Evolutionary conservation across 2,329 filamentous ascomycete species (phyloP), one percentile per base, ranked within the genome.

Genomic region (Volutella citrinella): DNA sequence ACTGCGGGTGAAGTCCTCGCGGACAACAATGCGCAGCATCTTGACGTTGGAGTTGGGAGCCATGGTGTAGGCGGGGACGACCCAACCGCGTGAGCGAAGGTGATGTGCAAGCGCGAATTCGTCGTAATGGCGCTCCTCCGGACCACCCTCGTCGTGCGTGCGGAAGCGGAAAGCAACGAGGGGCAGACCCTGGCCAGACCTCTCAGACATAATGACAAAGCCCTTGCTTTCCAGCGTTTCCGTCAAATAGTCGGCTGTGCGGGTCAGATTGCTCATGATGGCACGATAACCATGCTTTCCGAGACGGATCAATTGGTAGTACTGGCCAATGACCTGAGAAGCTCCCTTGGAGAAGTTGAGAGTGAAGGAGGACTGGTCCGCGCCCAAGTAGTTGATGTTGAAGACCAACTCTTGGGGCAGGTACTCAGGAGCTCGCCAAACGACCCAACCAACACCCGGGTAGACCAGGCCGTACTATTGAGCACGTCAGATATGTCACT

Each of bases 351-450:
- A 94, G 72, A 97, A 97, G 73, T 97, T 97, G 40, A 97, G 80
- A 0, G 91, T 96, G 68, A 96, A 96, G 4, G 88, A 95, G 3
- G 89, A 84, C 61, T 97, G 91, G 57, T 96, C 88, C 10, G 91
- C 90, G 30, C 91, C 91, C 6, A 96, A 83, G 67, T 97, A 97
- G 75, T 96, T 96, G 76, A 97, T 96, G 74, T 95, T 96, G 78
- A 97, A 97, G 53, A 97, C 88, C 15, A 96, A 81, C 55, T 96
- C 90, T 57, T 91, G 76, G 7, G 91, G 91, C 4, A 95, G 76
- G 64, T 74, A 93, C 60, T 93, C 83, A 31, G 87, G 78, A 23
- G 80, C 78, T 29, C 90, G 80, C 89, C 90, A 96, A 47, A 96
- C 72, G 10, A 91, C 81, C 91, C 91, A 97, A 38, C 91, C 91